These are phyloP conservation scores for Cydonia oblonga DNA, from an alignment of 331 rosid species.

Conservation along the genomic window DNA sequence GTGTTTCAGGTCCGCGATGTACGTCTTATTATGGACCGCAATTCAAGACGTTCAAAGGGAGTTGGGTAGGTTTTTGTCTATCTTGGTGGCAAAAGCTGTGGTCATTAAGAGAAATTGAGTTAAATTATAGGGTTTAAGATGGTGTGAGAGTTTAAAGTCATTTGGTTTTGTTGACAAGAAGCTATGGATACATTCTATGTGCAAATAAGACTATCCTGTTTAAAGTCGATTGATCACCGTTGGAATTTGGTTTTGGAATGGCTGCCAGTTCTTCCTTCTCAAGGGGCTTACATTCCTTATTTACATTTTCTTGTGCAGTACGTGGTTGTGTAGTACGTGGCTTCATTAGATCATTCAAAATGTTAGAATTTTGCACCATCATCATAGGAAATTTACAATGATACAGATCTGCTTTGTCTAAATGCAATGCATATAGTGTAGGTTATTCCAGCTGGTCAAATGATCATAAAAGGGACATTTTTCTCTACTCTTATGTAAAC, in stretches of 20 bases:
- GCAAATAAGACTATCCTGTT: background rate
- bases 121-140: background rate
- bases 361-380: background rate
- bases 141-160: background rate
- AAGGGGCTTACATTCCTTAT: background rate
- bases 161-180: background rate
- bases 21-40: conserved; percentile 95
- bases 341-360: background rate
- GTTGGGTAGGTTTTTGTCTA: conserved; percentile 62
- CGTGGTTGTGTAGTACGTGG: background rate
- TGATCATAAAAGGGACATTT: background rate
- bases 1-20: conserved; percentile 83
- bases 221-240: background rate
- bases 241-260: background rate
- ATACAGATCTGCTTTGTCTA: background rate
- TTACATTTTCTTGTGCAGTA: background rate
- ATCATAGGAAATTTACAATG: background rate
- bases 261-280: background rate
- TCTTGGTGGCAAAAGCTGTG: background rate
- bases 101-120: background rate
- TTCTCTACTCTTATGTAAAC: background rate
- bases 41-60: conserved; percentile 94
- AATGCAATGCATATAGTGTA: background rate
- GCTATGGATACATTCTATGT: background rate
- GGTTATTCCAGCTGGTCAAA: background rate